Base-by-base conservation (phyloP, 495 filamentous ascomycete species). In the Annulohypoxylon nitens region DNA sequence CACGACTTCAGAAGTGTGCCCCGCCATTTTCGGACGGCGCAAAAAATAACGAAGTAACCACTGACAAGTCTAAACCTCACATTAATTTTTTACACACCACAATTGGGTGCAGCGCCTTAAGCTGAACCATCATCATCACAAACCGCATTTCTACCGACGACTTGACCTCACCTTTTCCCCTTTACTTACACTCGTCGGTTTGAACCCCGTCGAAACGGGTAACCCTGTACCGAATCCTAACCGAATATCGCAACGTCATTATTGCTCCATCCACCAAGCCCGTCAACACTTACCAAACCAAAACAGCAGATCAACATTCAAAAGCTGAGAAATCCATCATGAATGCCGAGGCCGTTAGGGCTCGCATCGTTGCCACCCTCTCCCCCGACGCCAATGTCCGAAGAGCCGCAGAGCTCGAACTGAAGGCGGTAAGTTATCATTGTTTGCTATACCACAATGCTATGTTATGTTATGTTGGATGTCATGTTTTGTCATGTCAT, bases 321-420 rank as follows among this genome's bases (percentile, higher is more conserved):
- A 53, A 53, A 58, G 14, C 41, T 48, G 36, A 61, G n/a, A 50
- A 57, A 72, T 76, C 78, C 77, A 81, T 73, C 67, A 98, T 98
- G 96, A 94, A 98, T 87, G 92, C 91, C 80, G 87, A 89, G 81
- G 90, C 89, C 78, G 88, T 99, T 78, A 88, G 94, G 83, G 90
- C 90, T 86, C 93, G 94, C 81, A 93, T 98, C 81, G 88, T 91
- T 79, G 91, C 92, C 77, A 98, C 94, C 54, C 89, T 98, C 76
- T 90, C 93, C 75, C 80, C 92, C 70, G 93, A 98, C 86, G 90
- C 93, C 74, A 93, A 96, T 75, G 89, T 86, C 81, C 89, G 96
- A 78, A 89, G 90, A 74, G 90, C 93, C 80, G 96, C 94, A 67
- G 97, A 98, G 85, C 83, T 95, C 74, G 93, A 98, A 82, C 86